Evolutionary conservation across 2,329 filamentous ascomycete species (phyloP).

Genomic region (Grosmannia penicillata): DNA sequence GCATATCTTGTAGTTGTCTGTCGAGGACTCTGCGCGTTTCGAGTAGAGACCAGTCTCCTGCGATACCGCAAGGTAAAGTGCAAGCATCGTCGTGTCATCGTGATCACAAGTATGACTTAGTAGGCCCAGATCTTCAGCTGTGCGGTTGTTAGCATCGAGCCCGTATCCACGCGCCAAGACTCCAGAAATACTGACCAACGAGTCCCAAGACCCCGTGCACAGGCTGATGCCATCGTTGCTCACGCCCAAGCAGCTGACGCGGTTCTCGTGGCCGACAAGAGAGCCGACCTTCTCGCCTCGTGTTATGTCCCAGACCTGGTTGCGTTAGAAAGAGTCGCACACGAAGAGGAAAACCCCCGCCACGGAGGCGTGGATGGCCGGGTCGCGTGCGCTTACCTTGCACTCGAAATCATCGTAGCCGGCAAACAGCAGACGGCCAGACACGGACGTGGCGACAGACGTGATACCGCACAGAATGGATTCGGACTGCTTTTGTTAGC

Average conservation of each 20-base stretch:
- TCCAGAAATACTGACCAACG: conserved; percentile 56
- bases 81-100: conserved; percentile 6
- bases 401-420: conserved; percentile 99
- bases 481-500: conserved; percentile 53
- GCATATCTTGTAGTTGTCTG: too few species aligned
- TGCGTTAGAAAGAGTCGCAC: background rate
- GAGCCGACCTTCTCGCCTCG: conserved; percentile 95
- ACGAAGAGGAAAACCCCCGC: background rate
- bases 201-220: conserved; percentile 99
- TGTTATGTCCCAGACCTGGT: conserved; percentile 90
- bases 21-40: conserved; percentile 1
- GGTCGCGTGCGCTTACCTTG: conserved; percentile 79
- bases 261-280: conserved; percentile 93
- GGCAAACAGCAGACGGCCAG: conserved; percentile 84
- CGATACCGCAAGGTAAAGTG: conserved; percentile 1
- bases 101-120: conserved; percentile 24
- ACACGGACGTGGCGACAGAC: conserved; percentile 94
- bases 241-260: conserved; percentile 94
- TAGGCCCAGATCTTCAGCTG: conserved; percentile 84
- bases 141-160: conserved; percentile 15
- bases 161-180: background rate
- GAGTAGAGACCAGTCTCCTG: background rate
- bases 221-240: conserved; percentile 98
- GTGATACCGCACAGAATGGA: conserved; percentile 97
- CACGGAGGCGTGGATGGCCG: conserved; percentile 6